A percentile compares a stretch with the other conserved stretches of the same genome.
These are phyloP conservation scores for Alternaria dauci DNA, from an alignment of 2,329 filamentous ascomycete genomes.

Conservation along the genomic window DNA sequence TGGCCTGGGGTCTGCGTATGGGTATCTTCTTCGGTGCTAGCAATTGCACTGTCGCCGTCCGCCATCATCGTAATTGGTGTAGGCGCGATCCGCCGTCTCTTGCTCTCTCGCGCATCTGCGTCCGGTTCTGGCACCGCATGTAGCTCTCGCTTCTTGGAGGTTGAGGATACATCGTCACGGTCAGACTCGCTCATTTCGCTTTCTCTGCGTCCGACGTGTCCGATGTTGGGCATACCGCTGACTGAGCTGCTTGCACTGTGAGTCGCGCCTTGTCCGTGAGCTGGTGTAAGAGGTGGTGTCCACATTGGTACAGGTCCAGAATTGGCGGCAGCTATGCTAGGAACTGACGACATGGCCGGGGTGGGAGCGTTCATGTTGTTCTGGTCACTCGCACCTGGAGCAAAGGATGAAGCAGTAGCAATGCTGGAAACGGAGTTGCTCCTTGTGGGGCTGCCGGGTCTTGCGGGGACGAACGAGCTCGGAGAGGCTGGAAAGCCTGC, in stretches of 20 bases:
- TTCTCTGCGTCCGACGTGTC: conserved; percentile 33
- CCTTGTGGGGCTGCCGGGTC: conserved; percentile 79
- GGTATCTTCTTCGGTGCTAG: conserved; percentile 44
- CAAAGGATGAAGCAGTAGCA: conserved; percentile 68
- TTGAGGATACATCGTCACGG: conserved; percentile 40
- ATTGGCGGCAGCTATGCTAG: conserved; percentile 76
- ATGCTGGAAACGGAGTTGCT: conserved; percentile 88
- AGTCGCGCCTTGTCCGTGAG: conserved; percentile 51
- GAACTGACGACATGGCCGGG: conserved; percentile 78
- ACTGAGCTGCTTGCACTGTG: conserved; percentile 65
- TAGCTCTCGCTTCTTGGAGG: conserved; percentile 48
- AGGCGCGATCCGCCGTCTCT: conserved; percentile 57
- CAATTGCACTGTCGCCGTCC: conserved; percentile 38
- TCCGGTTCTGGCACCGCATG: conserved; percentile 50
- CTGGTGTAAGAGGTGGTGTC: conserved; percentile 89
- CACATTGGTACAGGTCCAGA: conserved; percentile 75
- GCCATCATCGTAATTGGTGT: conserved; percentile 50
- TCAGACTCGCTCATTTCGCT: conserved; percentile 50
- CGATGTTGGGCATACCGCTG: conserved; percentile 58
- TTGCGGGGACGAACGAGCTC: conserved; percentile 61
- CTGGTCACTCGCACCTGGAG: conserved; percentile 45
- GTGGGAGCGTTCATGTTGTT: conserved; percentile 75
- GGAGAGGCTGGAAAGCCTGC: conserved; percentile 66
- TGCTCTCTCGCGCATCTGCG: conserved; percentile 47
- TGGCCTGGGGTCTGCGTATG: conserved; percentile 30